A percentile compares a stretch with the other conserved stretches of the same genome.
Conservation (phyloP, 2,329 filamentous ascomycete species). For the Dendrostoma leiphaemia region DNA sequence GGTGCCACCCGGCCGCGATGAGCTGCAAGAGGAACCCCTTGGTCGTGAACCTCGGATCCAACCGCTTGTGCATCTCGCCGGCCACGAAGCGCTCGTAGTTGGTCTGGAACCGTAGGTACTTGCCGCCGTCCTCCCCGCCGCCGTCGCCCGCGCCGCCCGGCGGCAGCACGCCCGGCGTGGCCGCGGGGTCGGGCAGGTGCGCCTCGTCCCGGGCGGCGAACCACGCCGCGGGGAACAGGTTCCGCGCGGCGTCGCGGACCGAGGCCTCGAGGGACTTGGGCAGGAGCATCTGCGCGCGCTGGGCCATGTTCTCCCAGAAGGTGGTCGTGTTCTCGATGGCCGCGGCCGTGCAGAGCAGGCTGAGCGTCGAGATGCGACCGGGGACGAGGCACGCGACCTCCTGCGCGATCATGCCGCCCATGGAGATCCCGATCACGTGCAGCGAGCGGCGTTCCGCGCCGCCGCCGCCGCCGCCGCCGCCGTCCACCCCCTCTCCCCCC, state of each 20-base stretch:
- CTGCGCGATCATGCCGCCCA: slow-evolving; percentile 92
- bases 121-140: slow-evolving; percentile 3
- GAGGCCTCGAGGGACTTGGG: slow-evolving; percentile 69
- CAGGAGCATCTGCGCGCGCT: slow-evolving; percentile 55
- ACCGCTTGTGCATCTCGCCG: slow-evolving; percentile 71
- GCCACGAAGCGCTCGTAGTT: slow-evolving; percentile 84
- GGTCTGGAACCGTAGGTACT: slow-evolving; percentile 60
- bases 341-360: slow-evolving; percentile 61
- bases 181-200: slow-evolving; percentile 42
- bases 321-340: slow-evolving; percentile 58
- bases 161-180: slow-evolving; percentile 38
- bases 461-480: no score
- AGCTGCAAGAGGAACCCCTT: slow-evolving; percentile 75
- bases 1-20: slow-evolving; percentile 75
- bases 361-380: slow-evolving; percentile 52
- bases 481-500: no score
- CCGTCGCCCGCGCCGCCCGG: slow-evolving; percentile 24
- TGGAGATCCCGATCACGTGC: slow-evolving; percentile 75
- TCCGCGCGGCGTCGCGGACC: slow-evolving; percentile 61
- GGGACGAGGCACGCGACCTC: slow-evolving; percentile 64
- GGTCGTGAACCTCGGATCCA: slow-evolving; percentile 59
- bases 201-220: slow-evolving; percentile 59
- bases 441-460: slow-evolving; percentile 37
- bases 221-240: slow-evolving; percentile 66
- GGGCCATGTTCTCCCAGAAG: slow-evolving; percentile 64